Base-by-base conservation (phyloP, 306 rosid species). In the Pterocarpus santalinus region DNA sequence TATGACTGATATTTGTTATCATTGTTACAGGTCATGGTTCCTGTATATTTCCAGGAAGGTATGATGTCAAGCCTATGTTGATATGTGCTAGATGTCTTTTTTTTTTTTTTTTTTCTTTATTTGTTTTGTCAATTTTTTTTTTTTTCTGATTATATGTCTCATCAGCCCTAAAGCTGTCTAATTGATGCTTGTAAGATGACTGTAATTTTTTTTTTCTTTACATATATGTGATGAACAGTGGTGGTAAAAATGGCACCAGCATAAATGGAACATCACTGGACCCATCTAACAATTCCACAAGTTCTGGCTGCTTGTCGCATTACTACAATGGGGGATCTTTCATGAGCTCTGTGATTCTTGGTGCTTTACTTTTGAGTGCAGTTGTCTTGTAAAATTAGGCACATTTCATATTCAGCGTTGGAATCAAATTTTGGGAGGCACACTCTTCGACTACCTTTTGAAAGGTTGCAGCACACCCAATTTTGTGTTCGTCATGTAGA, bases 41-140 rank as follows among this genome's bases (percentile, higher is more conserved):
- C 46, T 94, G 98, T 61, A 82, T 77, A 75, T 89, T 92, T 85
- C 94, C 94, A 2, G 97, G 98, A 85, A 94, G 98, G 98, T 94
- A 89, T 39, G 73, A 61, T 73, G 72, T 80, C 69, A 15, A 69
- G 57, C 49, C 34, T 77, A 65, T 15, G 17, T 34, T 60, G 3
- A 47, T 46, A 66, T 10, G 32, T 15, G 4, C 35, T 66, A 55
- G 35, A 67, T 58, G 28, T 4, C 13, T 38, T 66, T 1, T 11
- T 3, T 63, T 33, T 1, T 33, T 1, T 7, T 28, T 41, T 2
- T 1, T 17, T 2, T 10, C 39, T 17, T 28, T 22, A 32, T 68
- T 2, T 34, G 5, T 51, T 22, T 35, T 1, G 5, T 70, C 53
- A 68, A 53, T 49, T 77, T 36, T 53, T 79, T 38, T 13, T 69